Evolutionary conservation across 306 rosid genomes (phyloP), one percentile per base, ranked within the genome.

Genomic region (Citrullus colocynthis): DNA sequence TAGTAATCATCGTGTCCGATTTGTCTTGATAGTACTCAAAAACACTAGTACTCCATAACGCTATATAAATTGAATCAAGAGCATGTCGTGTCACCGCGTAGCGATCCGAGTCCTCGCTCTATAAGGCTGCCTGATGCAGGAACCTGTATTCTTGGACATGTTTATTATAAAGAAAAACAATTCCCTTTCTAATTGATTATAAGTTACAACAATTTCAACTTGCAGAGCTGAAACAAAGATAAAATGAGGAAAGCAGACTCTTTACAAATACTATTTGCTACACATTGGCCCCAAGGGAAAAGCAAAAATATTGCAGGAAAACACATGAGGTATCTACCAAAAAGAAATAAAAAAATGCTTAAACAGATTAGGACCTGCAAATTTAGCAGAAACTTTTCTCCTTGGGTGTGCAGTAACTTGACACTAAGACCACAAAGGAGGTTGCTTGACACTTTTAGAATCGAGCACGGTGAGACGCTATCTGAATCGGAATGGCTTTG

Each of bases 211-310:
- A 73, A 73, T 24, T 28, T 5, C 44, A 51, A 73, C 20, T 49
- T 28, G 77, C 61, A 73, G 45, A 67, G 28, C 6, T 51, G 60
- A 73, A 67, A 41, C 12, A 70, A 21, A 69, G 37, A 44, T 44
- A 20, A 45, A 69, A 70, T 6, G 56, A 20, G 75, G 37, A 70
- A 44, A 45, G 7, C 39, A 20, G 37, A 69, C 75, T 12, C 56
- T 42, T 42, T 44, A 41, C 74, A 42, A 42, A 42, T 56, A 44
- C 75, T 11, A 2, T 69, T 69, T 20, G 75, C 57, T 70, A 42
- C 77, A 72, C 60, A 16, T 72, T 72, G 61, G 77, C 60, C 58
- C 77, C 60, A 72, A 49, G 77, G 60, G 77, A 49, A 72, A 24
- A 72, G 77, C n/a, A 72, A 49, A 72, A 72, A 49, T 16, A 72